Percentiles rank a stretch among this genome's conserved stretches.
These are phyloP conservation scores for Encephalitozoon cuniculi DNA, from an alignment of 371 early-diverging fungal species.

Conservation along the genomic window DNA sequence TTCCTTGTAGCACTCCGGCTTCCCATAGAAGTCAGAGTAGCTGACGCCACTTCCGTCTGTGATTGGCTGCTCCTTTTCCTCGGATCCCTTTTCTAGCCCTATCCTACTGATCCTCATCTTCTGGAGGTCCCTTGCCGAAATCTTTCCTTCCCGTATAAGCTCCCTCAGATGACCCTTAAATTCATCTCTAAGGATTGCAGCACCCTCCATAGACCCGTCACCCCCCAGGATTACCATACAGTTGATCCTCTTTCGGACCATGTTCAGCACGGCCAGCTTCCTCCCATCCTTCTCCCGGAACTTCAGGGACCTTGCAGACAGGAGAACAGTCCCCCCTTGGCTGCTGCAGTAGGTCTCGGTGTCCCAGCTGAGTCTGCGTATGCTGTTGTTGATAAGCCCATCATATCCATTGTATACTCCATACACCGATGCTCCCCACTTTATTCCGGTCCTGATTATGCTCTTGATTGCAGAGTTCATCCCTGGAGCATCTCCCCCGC, in stretches of 20 bases:
- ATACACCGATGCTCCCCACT: conserved; percentile 47
- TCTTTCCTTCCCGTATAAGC: conserved; percentile 63
- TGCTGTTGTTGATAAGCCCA: conserved; percentile 85
- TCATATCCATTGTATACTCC: conserved; percentile 84
- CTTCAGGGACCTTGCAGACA: conserved; percentile 77
- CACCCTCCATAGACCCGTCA: conserved; percentile 93
- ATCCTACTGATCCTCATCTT: background rate
- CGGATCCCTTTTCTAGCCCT: background rate
- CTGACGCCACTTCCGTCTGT: conserved; percentile 48
- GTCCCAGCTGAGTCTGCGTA: conserved; percentile 74
- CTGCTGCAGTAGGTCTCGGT: conserved; percentile 72
- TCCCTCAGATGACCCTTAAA: conserved; percentile 74
- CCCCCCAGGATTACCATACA: conserved; percentile 91
- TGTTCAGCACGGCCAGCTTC: conserved; percentile 71
- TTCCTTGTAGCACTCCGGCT: conserved; percentile 26
- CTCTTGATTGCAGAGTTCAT: conserved; percentile 94
- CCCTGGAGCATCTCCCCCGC: conserved; percentile 94
- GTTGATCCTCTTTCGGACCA: conserved; percentile 80
- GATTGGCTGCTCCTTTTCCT: conserved; percentile 53
- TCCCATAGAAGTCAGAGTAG: conserved; percentile 16
- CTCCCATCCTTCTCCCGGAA: conserved; percentile 80
- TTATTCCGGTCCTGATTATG: conserved; percentile 72
- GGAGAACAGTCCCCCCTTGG: conserved; percentile 88
- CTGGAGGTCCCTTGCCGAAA: background rate
- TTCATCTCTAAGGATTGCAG: conserved; percentile 77